These are phyloP conservation scores for Colletotrichum musicola DNA, from an alignment of 2,329 filamentous ascomycete genomes.

Conservation along the genomic window DNA sequence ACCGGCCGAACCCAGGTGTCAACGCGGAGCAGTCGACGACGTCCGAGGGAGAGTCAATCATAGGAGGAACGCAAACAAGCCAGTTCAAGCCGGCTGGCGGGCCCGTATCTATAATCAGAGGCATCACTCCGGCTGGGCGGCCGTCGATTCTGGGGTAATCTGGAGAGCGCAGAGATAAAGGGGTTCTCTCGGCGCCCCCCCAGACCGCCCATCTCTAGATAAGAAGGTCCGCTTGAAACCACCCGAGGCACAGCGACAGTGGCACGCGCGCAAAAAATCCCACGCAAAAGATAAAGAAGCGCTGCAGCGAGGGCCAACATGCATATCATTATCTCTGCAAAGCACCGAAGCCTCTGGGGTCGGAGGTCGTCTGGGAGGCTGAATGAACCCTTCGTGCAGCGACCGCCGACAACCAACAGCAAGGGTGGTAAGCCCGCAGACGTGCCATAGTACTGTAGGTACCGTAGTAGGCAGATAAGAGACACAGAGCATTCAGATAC, in stretches of 20 bases:
- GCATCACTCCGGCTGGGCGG: constrained; percentile 2
- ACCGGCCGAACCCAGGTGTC: not conserved
- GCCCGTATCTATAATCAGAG: not conserved
- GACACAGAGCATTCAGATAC: not conserved
- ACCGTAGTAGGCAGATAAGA: constrained; percentile 1
- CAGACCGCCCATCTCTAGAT: constrained; percentile 30
- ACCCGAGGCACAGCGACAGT: not conserved
- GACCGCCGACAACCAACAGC: not conserved
- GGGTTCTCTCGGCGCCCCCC: not conserved
- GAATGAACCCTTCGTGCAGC: not conserved
- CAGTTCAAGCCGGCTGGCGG: no score
- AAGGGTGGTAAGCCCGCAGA: constrained; percentile 9
- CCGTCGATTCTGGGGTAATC: constrained; percentile 9
- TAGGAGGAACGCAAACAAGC: not conserved
- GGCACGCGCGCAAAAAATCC: not conserved
- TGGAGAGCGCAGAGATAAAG: constrained; percentile 18
- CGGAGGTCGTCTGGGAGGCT: constrained; percentile 5
- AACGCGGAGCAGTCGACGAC: not conserved
- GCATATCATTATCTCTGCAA: constrained; percentile 20
- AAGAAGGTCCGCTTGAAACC: constrained; percentile 27
- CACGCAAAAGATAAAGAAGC: constrained; percentile 28
- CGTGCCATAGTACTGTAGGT: not conserved
- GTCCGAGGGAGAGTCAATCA: not conserved
- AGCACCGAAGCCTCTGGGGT: not conserved
- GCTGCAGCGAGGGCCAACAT: constrained; percentile 11